A percentile compares a stretch with the other conserved stretches of the same genome.
phyloP scores from a whole-genome alignment of 345 rosid genomes.

The Hirschfeldia incana region DNA sequence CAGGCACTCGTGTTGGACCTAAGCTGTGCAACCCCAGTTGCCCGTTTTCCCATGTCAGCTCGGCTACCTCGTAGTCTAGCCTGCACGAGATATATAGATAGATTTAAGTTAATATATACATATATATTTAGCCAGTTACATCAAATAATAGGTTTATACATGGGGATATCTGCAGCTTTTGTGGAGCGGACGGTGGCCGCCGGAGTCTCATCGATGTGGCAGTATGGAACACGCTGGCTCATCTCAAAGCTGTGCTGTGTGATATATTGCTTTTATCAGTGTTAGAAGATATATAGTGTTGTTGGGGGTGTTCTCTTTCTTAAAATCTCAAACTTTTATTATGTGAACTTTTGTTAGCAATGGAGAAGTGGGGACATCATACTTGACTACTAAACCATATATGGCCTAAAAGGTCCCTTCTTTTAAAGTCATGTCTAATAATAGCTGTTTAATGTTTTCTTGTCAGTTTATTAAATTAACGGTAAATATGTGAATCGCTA shows the following conservation, averaged over 20 bases:
- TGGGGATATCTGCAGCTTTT: constrained; percentile 47
- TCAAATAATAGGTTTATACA: constrained; percentile 38
- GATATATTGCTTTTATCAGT: not conserved
- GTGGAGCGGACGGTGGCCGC: constrained; percentile 44
- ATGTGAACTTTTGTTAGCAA: constrained; percentile 25
- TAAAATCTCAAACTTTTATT: not conserved
- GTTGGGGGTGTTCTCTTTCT: constrained; percentile 18
- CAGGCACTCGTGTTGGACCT: constrained; percentile 54
- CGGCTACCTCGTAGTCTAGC: constrained; percentile 75
- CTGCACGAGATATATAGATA: constrained; percentile 42
- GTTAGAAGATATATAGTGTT: not conserved
- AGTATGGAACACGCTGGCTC: constrained; percentile 92
- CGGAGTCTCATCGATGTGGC: constrained; percentile 59
- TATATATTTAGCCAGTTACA: not conserved
- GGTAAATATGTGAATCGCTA: not conserved
- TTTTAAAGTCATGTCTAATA: constrained; percentile 4
- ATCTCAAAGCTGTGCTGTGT: constrained; percentile 27
- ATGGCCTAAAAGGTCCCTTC: constrained; percentile 11
- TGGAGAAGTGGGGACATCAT: constrained; percentile 35
- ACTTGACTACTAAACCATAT: constrained; percentile 27
- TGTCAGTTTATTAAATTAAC: too few species aligned
- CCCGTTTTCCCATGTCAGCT: constrained; percentile 96
- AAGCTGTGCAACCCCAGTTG: constrained; percentile 79
- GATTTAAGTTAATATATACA: not conserved
- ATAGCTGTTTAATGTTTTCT: not conserved